Evolutionary conservation across 495 filamentous ascomycete species (phyloP).

Genomic region (Echria macrotheca): DNA sequence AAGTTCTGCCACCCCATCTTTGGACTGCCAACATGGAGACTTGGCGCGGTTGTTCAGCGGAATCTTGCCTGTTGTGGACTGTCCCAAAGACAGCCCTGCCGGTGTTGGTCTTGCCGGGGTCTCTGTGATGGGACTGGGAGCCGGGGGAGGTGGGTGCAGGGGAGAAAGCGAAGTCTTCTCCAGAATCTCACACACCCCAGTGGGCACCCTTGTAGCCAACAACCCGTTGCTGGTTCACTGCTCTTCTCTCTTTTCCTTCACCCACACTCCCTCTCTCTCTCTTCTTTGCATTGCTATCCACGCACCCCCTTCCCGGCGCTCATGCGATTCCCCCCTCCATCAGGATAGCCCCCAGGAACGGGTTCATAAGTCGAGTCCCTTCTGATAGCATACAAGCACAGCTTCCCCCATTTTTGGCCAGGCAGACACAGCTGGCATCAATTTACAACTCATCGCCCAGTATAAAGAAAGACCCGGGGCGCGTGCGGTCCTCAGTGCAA

Average conservation of each 20-base stretch:
- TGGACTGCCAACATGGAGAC: no score
- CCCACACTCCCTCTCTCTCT: neutral
- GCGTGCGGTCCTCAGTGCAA: slow-evolving; percentile 22
- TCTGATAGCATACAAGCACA: slow-evolving; percentile 8
- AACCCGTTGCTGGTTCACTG: neutral
- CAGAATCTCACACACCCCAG: no score
- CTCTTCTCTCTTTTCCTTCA: slow-evolving; percentile 1
- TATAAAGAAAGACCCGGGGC: slow-evolving; percentile 29
- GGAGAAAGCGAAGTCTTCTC: neutral
- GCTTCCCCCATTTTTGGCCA: slow-evolving; percentile 31
- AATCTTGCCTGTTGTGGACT: slow-evolving; percentile 24
- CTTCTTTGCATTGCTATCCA: slow-evolving; percentile 9
- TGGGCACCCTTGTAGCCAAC: no score
- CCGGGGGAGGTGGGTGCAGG: neutral
- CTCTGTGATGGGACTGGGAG: slow-evolving; percentile 1
- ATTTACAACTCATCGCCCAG: slow-evolving; percentile 15
- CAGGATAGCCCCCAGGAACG: slow-evolving; percentile 25
- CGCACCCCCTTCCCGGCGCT: slow-evolving; percentile 15
- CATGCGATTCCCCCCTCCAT: slow-evolving; percentile 12
- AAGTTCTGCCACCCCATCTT: slow-evolving; percentile 5
- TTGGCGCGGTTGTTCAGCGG: slow-evolving; percentile 9
- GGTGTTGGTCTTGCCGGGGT: neutral
- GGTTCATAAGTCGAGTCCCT: slow-evolving; percentile 18
- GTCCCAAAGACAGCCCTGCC: slow-evolving; percentile 14
- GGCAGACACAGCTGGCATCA: slow-evolving; percentile 26